phyloP scores from a whole-genome alignment of 1,284 basidiomycete genomes.

The Papiliotrema fonsecae region DNA sequence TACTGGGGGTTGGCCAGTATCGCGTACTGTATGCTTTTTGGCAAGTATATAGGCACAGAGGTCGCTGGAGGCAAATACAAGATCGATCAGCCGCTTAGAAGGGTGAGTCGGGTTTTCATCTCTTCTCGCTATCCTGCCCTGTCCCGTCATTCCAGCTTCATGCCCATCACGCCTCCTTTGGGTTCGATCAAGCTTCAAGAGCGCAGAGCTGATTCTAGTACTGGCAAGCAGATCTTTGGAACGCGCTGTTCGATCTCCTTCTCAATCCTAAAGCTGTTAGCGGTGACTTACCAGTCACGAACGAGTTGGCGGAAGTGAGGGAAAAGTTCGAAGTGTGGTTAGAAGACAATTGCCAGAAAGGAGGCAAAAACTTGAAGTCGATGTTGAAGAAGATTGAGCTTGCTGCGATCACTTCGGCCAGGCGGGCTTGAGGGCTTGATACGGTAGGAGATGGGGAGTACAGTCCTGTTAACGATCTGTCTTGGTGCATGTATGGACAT shows the following conservation, averaged over 20 bases:
- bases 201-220: constrained; percentile 55
- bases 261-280: constrained; percentile 66
- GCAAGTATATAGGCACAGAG: constrained; percentile 79
- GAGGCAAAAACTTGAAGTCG: constrained; percentile 78
- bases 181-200: no score
- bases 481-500: no score
- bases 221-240: constrained; percentile 91
- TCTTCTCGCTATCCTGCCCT: no score
- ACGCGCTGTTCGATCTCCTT: constrained; percentile 72
- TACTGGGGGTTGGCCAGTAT: constrained; percentile 92
- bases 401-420: constrained; percentile 32
- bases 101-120: no score
- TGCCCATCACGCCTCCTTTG: no score
- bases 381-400: constrained; percentile 54
- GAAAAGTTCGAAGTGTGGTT: constrained; percentile 84
- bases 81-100: constrained; percentile 72
- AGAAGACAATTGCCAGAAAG: constrained; percentile 67
- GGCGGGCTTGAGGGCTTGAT: no score
- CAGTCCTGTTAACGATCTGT: no score
- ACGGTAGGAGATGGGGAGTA: no score
- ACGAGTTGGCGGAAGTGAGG: constrained; percentile 62
- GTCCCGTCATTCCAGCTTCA: no score
- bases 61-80: constrained; percentile 50
- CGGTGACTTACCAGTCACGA: constrained; percentile 63
- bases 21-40: constrained; percentile 91